These are phyloP conservation scores for Colletotrichum sp. DNA, from an alignment of 2,329 filamentous ascomycete genomes.

Conservation along the genomic window DNA sequence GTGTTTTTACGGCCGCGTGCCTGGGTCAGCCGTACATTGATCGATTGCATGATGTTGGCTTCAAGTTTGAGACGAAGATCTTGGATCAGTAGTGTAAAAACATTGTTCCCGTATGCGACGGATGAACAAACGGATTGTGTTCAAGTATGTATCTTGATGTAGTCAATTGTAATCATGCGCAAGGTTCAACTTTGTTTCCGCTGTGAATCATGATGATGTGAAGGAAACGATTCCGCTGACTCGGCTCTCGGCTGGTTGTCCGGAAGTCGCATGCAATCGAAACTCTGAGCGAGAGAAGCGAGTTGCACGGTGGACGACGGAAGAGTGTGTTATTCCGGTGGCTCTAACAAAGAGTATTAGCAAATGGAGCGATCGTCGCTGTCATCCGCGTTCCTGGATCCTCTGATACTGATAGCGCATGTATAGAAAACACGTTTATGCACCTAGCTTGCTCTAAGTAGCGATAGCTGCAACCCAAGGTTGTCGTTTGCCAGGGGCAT, in stretches of 20 bases:
- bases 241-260: background rate
- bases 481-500: background rate
- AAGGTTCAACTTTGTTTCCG: background rate
- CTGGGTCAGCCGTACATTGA: slow-evolving; percentile 72
- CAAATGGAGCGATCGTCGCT: background rate
- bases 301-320: background rate
- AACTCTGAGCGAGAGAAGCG: background rate
- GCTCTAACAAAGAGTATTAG: background rate
- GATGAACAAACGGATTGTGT: background rate
- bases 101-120: no score
- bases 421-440: background rate
- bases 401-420: background rate
- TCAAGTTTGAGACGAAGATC: slow-evolving; percentile 65
- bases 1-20: slow-evolving; percentile 74
- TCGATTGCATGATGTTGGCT: slow-evolving; percentile 63
- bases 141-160: background rate
- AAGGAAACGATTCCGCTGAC: background rate
- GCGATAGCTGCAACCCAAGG: background rate
- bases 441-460: background rate
- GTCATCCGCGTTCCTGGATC: background rate
- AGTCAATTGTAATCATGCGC: background rate
- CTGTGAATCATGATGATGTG: background rate
- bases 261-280: background rate
- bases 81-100: slow-evolving; percentile 27
- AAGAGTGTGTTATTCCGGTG: background rate